phyloP scores from a whole-genome alignment of 192 early-diverging fungal genomes.

The Coemansia sp. region DNA sequence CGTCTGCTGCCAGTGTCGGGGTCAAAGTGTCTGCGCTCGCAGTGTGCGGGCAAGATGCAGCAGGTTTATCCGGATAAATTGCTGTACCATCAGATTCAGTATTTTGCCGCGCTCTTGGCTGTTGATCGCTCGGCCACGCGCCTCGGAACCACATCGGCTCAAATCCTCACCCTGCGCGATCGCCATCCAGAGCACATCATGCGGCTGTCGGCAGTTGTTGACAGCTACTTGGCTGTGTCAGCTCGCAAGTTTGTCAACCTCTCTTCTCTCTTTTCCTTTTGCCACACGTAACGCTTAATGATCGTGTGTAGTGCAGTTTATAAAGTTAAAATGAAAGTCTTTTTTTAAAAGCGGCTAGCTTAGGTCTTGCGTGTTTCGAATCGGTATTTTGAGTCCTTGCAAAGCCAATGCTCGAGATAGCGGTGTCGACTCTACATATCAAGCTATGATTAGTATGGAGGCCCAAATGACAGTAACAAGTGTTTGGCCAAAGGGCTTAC shows the following conservation, averaged over 20 bases:
- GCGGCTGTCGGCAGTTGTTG: constrained; percentile 54
- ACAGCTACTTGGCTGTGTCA: constrained; percentile 70
- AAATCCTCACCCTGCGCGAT: constrained; percentile 32
- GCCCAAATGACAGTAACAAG: neutral
- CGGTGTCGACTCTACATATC: constrained; percentile 65
- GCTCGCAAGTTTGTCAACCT: constrained; percentile 75
- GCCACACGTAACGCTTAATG: constrained; percentile 5
- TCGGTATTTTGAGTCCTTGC: constrained; percentile 78
- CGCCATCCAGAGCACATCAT: constrained; percentile 46
- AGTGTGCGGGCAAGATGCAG: constrained; percentile 66
- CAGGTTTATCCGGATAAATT: constrained; percentile 70
- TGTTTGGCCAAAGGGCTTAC: constrained; percentile 32
- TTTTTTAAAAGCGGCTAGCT: constrained; percentile 5
- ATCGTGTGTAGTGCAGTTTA: neutral
- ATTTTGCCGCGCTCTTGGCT: constrained; percentile 60
- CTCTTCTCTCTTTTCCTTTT: constrained; percentile 58
- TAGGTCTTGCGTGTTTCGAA: constrained; percentile 63
- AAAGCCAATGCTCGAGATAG: constrained; percentile 75
- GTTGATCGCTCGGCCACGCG: constrained; percentile 24
- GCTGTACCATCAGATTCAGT: constrained; percentile 83
- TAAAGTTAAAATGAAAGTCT: neutral
- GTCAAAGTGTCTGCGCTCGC: constrained; percentile 60
- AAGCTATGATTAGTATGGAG: neutral
- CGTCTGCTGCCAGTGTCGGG: constrained; percentile 69
- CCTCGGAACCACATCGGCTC: constrained; percentile 12